Conservation (phyloP, 1,284 basidiomycete genomes). For the Volvariella surrecta region DNA sequence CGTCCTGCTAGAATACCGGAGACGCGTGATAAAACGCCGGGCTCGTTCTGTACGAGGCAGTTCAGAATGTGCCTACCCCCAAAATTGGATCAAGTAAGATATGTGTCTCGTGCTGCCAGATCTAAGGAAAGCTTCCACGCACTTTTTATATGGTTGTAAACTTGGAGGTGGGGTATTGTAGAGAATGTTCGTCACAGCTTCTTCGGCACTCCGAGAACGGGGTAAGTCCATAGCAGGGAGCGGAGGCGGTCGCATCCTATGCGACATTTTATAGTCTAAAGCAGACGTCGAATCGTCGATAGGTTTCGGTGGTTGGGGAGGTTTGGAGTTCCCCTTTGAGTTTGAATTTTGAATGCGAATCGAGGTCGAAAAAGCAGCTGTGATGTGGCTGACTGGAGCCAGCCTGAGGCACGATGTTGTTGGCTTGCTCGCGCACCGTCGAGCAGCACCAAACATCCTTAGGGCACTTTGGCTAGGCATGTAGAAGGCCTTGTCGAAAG, state of each 20-base stretch:
- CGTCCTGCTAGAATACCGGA: conserved; percentile 96
- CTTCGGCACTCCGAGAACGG: conserved; percentile 76
- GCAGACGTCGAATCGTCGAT: conserved; percentile 92
- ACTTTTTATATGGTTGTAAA: conserved; percentile 93
- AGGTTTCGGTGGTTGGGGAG: conserved; percentile 59
- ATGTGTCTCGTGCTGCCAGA: conserved; percentile 2
- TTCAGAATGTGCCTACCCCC: conserved; percentile 82
- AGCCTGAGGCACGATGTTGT: neutral
- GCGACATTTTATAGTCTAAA: conserved; percentile 83
- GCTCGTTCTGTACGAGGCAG: conserved; percentile 99
- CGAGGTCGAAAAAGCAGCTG: neutral
- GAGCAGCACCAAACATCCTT: too few relatives aligned
- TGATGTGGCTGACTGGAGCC: neutral
- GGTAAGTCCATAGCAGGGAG: conserved; percentile 72
- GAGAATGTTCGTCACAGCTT: conserved; percentile 91
- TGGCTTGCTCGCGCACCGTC: neutral
- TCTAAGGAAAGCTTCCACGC: conserved; percentile 17
- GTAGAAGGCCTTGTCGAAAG: too few relatives aligned
- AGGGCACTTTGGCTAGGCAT: too few relatives aligned
- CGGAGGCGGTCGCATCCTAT: conserved; percentile 66
- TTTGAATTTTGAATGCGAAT: neutral
- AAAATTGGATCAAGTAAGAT: conserved; percentile 7
- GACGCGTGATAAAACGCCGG: conserved; percentile 95
- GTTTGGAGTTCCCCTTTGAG: conserved; percentile 29
- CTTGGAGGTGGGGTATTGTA: conserved; percentile 95